phyloP scores from a whole-genome alignment of 2,329 filamentous ascomycete genomes.

The Chaetothyriales sp. region DNA sequence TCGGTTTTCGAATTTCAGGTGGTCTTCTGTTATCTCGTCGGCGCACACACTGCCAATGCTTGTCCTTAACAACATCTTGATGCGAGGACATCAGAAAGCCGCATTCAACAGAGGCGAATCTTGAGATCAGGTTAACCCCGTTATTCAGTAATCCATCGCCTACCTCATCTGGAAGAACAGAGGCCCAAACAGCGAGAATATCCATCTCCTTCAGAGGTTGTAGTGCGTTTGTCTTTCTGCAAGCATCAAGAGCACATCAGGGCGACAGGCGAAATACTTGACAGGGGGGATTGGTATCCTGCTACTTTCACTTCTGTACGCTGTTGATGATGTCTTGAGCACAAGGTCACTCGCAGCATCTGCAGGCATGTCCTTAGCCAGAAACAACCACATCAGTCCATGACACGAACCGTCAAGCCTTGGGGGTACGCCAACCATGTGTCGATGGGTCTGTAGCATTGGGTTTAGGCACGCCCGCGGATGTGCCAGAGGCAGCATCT shows the following conservation, averaged over 20 bases:
- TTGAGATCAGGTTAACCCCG: conserved; percentile 43
- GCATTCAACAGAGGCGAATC: conserved; percentile 52
- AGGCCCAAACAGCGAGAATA: conserved; percentile 49
- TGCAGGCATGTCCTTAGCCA: conserved; percentile 40
- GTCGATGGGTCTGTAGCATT: conserved; percentile 43
- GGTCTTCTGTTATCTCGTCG: conserved; percentile 21
- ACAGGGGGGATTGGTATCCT: conserved; percentile 21
- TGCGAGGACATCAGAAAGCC: conserved; percentile 51
- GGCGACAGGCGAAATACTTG: conserved; percentile 48
- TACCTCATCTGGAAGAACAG: conserved; percentile 37
- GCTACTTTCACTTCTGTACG: not conserved
- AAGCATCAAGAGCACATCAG: conserved; percentile 42
- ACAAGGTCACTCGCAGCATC: conserved; percentile 37
- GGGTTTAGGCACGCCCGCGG: conserved; percentile 48
- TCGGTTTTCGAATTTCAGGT: conserved; percentile 34
- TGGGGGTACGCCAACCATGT: conserved; percentile 41
- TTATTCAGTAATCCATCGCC: conserved; percentile 38
- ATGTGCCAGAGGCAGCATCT: conserved; percentile 53
- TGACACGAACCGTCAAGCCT: conserved; percentile 27
- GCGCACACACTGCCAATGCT: conserved; percentile 48
- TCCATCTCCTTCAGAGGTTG: conserved; percentile 36
- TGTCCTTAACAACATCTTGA: conserved; percentile 38
- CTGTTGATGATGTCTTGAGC: conserved; percentile 24
- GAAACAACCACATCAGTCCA: conserved; percentile 48
- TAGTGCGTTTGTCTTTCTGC: conserved; percentile 29